Evolutionary conservation across 164 flowering plant genomes (phyloP).

Genomic region (Liquidambar formosana): DNA sequence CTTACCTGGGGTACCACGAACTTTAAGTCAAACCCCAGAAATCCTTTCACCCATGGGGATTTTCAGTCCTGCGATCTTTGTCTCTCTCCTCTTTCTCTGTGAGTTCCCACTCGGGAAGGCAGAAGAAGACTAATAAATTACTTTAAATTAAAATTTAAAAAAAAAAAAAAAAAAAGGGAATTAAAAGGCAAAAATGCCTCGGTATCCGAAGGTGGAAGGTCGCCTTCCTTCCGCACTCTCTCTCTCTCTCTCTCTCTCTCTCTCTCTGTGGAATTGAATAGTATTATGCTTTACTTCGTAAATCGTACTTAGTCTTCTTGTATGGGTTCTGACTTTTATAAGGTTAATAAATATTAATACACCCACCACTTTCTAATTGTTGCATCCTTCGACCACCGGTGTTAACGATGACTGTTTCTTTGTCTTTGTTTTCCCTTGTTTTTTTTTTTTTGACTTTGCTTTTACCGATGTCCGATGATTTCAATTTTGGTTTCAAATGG

Average conservation of each 20-base stretch:
- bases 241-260: slow-evolving; percentile 3
- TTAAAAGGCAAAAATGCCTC: not conserved
- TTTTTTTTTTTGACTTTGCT: too few relatives aligned
- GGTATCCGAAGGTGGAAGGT: not conserved
- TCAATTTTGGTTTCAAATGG: too few relatives aligned
- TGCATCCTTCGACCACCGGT: too few relatives aligned
- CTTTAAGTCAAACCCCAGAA: slow-evolving; percentile 22
- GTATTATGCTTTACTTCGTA: not conserved
- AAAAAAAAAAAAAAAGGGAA: too few relatives aligned
- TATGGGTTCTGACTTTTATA: too few relatives aligned
- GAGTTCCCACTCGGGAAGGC: slow-evolving; percentile 13
- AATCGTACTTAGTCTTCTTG: not conserved
- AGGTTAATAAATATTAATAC: too few relatives aligned
- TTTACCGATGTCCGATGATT: too few relatives aligned
- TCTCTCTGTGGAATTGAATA: too few relatives aligned
- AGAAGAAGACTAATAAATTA: slow-evolving; percentile 7
- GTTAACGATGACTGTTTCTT: too few relatives aligned
- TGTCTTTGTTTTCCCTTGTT: too few relatives aligned
- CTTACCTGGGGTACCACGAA: slow-evolving; percentile 28
- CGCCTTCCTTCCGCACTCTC: not conserved
- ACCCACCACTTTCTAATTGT: too few relatives aligned
- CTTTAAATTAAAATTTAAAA: not conserved
- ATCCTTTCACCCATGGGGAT: slow-evolving; percentile 3
- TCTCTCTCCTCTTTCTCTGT: not conserved
- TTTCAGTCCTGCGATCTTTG: slow-evolving; percentile 2